Conservation (phyloP, 2,329 filamentous ascomycete species). For the Capronia epimyces region DNA sequence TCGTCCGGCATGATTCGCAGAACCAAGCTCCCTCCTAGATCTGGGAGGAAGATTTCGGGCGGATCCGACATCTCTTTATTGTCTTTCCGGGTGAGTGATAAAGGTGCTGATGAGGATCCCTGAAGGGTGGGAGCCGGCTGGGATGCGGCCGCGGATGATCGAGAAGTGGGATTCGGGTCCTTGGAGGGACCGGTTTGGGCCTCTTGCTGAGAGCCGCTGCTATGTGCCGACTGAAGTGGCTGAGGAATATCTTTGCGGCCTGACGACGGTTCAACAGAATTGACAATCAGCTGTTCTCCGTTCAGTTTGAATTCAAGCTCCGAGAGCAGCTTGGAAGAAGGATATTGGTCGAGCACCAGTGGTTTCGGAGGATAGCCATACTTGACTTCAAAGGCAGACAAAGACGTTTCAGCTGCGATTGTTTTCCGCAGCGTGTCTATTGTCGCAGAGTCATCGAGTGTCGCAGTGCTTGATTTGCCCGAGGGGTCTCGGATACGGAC, state of each 20-base stretch:
- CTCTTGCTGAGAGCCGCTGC: background rate
- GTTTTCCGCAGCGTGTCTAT: conserved; percentile 38
- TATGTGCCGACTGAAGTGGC: background rate
- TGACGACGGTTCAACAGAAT: conserved; percentile 40
- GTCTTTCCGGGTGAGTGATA: conserved; percentile 41
- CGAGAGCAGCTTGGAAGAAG: conserved; percentile 46
- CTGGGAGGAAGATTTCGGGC: conserved; percentile 55
- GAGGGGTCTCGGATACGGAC: conserved; percentile 69
- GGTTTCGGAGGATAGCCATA: conserved; percentile 75
- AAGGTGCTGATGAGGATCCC: conserved; percentile 21
- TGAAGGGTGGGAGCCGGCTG: conserved; percentile 4
- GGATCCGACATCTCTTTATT: conserved; percentile 50
- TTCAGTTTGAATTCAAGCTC: conserved; percentile 59
- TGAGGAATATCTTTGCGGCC: conserved; percentile 2
- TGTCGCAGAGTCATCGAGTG: conserved; percentile 60
- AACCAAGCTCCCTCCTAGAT: conserved; percentile 56
- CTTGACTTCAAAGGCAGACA: conserved; percentile 68
- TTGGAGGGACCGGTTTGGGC: conserved; percentile 5
- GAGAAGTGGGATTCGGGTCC: conserved; percentile 2
- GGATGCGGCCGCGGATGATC: conserved; percentile 1
- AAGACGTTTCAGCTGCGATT: conserved; percentile 56
- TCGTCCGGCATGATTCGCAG: conserved; percentile 95
- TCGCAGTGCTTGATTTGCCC: conserved; percentile 61
- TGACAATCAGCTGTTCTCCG: conserved; percentile 64
- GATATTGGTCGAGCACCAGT: conserved; percentile 55